Evolutionary conservation across 164 flowering plant species (phyloP).

Genomic region (Piper longum): DNA sequence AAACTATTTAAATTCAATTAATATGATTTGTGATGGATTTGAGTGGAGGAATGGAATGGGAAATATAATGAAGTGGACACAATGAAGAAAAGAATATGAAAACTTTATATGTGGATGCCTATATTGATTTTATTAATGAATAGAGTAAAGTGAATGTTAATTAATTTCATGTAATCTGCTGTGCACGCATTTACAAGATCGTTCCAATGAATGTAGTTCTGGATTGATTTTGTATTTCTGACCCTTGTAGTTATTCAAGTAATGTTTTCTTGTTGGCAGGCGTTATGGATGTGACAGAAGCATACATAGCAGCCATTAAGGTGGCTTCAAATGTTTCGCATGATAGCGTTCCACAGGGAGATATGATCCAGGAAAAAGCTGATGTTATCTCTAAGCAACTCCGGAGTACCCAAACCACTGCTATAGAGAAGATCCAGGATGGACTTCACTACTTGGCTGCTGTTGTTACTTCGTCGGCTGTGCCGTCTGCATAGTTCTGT

Average conservation of each 20-base stretch:
- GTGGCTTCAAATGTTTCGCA: constrained; percentile 36
- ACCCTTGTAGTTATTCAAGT: neutral
- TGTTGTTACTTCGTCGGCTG: constrained; percentile 59
- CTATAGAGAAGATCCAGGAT: constrained; percentile 64
- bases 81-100: no score
- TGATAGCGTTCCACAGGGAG: constrained; percentile 21
- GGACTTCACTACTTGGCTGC: constrained; percentile 63
- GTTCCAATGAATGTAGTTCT: no score
- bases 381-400: constrained; percentile 45
- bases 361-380: constrained; percentile 56
- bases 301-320: constrained; percentile 56
- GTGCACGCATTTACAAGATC: no score
- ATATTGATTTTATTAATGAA: no score
- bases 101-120: no score
- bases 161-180: no score
- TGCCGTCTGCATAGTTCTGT: constrained; percentile 34
- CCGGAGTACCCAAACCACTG: constrained; percentile 36
- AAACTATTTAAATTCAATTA: no score
- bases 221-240: no score
- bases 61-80: no score
- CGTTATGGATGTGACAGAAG: constrained; percentile 70
- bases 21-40: no score
- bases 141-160: no score
- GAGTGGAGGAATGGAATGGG: no score
- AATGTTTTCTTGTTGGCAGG: neutral